These are phyloP conservation scores for Nepenthes gracilis DNA, from an alignment of 148 eudicot genomes.

Conservation along the genomic window DNA sequence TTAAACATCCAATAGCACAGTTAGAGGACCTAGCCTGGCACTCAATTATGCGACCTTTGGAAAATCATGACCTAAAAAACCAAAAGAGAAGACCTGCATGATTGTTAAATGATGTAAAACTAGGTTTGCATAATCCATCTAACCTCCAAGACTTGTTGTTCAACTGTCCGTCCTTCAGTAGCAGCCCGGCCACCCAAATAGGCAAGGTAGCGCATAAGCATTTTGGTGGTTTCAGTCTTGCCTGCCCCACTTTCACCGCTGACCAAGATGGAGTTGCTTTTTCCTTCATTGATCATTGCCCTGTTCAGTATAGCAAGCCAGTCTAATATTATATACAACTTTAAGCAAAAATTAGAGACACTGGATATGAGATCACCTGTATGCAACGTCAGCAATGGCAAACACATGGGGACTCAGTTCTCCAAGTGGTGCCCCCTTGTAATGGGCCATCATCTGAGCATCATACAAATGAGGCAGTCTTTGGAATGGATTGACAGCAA, in stretches of 20 bases:
- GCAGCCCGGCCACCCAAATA: slow-evolving; percentile 82
- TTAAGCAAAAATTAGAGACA: slow-evolving; percentile 9
- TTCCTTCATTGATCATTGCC: slow-evolving; percentile 86
- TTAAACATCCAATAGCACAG: too few species aligned
- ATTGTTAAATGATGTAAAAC: neutral
- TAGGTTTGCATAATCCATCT: slow-evolving; percentile 12
- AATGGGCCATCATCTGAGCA: slow-evolving; percentile 80
- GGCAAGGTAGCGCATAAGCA: slow-evolving; percentile 96
- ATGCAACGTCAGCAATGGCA: slow-evolving; percentile 87
- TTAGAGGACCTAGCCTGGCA: too few species aligned
- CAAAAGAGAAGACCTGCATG: slow-evolving; percentile 4
- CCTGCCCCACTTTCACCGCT: slow-evolving; percentile 99
- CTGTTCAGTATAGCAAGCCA: slow-evolving; percentile 25
- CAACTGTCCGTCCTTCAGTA: slow-evolving; percentile 88
- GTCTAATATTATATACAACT: slow-evolving; percentile 2
- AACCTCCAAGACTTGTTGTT: slow-evolving; percentile 94
- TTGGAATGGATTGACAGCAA: slow-evolving; percentile 96
- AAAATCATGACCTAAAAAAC: too few species aligned
- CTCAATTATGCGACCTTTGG: too few species aligned
- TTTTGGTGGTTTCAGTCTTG: slow-evolving; percentile 90
- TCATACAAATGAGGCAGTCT: slow-evolving; percentile 77
- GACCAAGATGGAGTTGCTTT: slow-evolving; percentile 81
- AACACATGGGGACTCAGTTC: slow-evolving; percentile 92
- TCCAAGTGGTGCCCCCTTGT: slow-evolving; percentile 80
- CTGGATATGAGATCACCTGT: slow-evolving; percentile 35